These are phyloP conservation scores for Catharanthus roseus DNA, from an alignment of 257 asterid species.

Conservation along the genomic window DNA sequence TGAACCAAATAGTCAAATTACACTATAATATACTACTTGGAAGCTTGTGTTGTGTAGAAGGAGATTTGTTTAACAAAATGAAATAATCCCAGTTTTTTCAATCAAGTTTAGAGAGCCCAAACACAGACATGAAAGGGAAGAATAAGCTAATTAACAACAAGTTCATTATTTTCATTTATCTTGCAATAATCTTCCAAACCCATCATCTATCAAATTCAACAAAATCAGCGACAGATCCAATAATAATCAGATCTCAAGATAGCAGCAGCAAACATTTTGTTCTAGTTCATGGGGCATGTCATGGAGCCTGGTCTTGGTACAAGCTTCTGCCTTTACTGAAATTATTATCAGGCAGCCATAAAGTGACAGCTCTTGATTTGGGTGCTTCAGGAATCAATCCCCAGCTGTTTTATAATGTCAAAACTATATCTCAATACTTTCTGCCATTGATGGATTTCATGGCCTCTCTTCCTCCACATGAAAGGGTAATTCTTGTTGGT, in stretches of 20 bases:
- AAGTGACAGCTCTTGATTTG: slow-evolving; percentile 30
- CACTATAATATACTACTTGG: too few species aligned
- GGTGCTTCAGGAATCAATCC: slow-evolving; percentile 33
- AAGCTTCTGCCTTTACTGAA: slow-evolving; percentile 18
- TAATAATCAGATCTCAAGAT: too few species aligned
- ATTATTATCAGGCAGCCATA: slow-evolving; percentile 26
- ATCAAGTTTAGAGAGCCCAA: background rate
- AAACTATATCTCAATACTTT: slow-evolving; percentile 19
- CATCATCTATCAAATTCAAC: background rate
- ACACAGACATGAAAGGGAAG: background rate
- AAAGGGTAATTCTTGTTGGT: slow-evolving; percentile 29
- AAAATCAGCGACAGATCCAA: background rate
- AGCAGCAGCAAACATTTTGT: slow-evolving; percentile 26
- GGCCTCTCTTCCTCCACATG: slow-evolving; percentile 18
- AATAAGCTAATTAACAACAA: too few species aligned
- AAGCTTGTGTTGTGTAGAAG: too few species aligned
- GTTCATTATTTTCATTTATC: background rate
- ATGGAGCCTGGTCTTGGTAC: slow-evolving; percentile 45
- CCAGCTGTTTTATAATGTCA: slow-evolving; percentile 15
- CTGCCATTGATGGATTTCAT: slow-evolving; percentile 29
- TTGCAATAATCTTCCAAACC: background rate
- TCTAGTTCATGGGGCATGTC: slow-evolving; percentile 30
- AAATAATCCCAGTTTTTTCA: too few species aligned
- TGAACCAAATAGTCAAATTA: too few species aligned
- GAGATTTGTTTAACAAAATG: too few species aligned